phyloP scores from a whole-genome alignment of 176 grass and related monocot species.

The Carex kokanica region DNA sequence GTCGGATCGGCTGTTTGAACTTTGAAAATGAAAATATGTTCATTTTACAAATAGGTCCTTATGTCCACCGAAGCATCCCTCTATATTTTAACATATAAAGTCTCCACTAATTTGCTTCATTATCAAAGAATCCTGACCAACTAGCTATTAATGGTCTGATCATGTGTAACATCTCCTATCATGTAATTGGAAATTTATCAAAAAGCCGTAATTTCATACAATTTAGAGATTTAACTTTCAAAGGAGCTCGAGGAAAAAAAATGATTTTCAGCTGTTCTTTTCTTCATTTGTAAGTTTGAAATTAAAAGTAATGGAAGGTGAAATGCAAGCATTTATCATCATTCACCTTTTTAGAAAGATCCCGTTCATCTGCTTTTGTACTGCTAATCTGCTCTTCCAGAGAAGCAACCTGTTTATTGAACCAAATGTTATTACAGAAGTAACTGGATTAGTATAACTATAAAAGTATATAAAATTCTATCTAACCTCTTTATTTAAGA shows the following conservation, averaged over 20 bases:
- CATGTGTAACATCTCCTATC: neutral
- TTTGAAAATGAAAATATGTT: too few relatives aligned
- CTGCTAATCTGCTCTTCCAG: constrained; percentile 45
- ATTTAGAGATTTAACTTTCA: constrained; percentile 11
- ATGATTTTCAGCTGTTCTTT: constrained; percentile 1
- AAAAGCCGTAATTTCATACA: neutral
- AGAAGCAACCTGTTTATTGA: constrained; percentile 6
- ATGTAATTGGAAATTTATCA: neutral
- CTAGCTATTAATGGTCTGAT: neutral
- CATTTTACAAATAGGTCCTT: too few relatives aligned
- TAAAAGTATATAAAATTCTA: constrained; percentile 16
- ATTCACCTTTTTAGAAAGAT: constrained; percentile 30
- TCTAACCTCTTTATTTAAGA: constrained; percentile 53
- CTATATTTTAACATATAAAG: constrained; percentile 14
- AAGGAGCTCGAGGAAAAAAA: neutral
- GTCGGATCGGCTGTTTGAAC: too few relatives aligned
- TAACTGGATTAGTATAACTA: constrained; percentile 19
- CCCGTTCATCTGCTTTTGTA: constrained; percentile 46
- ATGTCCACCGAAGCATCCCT: too few relatives aligned
- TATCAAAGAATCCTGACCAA: neutral
- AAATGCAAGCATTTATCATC: neutral
- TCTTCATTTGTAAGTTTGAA: neutral
- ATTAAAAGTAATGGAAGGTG: neutral
- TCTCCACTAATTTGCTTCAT: constrained; percentile 7
- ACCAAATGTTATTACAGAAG: constrained; percentile 6